Evolutionary conservation across 305 asterid genomes (phyloP).

Genomic region (Solanum aculeatissimum): DNA sequence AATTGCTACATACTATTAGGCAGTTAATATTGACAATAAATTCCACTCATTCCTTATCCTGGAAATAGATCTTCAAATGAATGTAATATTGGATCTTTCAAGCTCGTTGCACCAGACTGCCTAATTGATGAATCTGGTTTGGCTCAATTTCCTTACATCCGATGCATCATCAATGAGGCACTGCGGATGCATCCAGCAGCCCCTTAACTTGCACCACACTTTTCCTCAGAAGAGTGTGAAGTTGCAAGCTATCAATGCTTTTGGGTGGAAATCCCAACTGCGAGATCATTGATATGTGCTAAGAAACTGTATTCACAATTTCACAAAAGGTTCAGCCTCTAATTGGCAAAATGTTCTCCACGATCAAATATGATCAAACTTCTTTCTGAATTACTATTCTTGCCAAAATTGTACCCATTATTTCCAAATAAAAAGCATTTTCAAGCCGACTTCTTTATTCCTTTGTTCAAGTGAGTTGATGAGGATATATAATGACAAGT

Average conservation of each 20-base stretch:
- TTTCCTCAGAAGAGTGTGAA: constrained; percentile 20
- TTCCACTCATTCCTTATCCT: not conserved
- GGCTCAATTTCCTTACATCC: constrained; percentile 17
- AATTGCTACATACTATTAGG: not conserved
- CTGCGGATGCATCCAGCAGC: constrained; percentile 26
- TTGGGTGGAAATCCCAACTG: constrained; percentile 17
- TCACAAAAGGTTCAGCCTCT: constrained; percentile 2
- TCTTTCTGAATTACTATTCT: not conserved
- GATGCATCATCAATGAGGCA: constrained; percentile 27
- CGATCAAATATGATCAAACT: constrained; percentile 6
- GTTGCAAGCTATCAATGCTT: constrained; percentile 35
- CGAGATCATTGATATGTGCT: constrained; percentile 8
- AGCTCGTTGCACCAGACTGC: constrained; percentile 9
- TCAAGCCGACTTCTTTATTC: not conserved
- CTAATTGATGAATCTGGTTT: constrained; percentile 29
- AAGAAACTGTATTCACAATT: not conserved
- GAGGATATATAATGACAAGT: not conserved
- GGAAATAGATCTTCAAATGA: not conserved
- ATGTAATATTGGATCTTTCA: not conserved
- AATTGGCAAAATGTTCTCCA: constrained; percentile 22
- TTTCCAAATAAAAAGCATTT: not conserved
- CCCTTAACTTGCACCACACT: constrained; percentile 30
- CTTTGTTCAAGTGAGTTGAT: not conserved
- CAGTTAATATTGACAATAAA: not conserved
- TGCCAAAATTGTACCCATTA: not conserved